Base-by-base conservation (phyloP, 495 filamentous ascomycete species). In the Penicillium chermesinum region DNA sequence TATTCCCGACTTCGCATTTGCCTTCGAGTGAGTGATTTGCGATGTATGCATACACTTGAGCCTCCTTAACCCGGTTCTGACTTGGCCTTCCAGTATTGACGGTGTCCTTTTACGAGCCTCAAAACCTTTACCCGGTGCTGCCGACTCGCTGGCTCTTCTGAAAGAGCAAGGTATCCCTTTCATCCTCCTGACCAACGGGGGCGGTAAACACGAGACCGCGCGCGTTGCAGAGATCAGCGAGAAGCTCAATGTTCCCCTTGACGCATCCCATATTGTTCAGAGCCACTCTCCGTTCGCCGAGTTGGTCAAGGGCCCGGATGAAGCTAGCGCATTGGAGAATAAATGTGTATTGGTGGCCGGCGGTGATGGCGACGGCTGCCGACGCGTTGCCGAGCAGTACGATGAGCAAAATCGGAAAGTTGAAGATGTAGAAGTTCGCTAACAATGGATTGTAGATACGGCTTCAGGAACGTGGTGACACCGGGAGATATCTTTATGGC, bases 91-190 rank as follows among this genome's bases (percentile, higher is more conserved):
- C 43, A 95, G 89, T 64, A 95, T 97, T 59, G 93, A 99, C 63
- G 94, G 94, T 50, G 94, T 99, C 19, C 84, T 99, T 15, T 76
- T 96, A n/a, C 89, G 90, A 61, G 82, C 84, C 52, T 81, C 85
- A 0, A 80, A 79, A 44, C 84, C 90, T 7, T 81, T 95, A 27
- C 84, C 90, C n/a, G 82, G 83, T 25, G 94, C 94, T 0, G 71
- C 79, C n/a, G 71, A 84, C 48, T 75, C 90, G 12, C 76, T 99
- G n/a, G 54, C 62, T 10, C 80, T 80, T 51, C 82, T 97, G 17
- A 79, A 91, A 53, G 55, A 77, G 17, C 73, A 87, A 41, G 70
- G 74, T 6, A 86, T 95, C 40, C 87, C 87, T 9, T 94, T 87
- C 69, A 86, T 94, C 53, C 77, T 95, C 27, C 75, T 95, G 44